A percentile compares a stretch with the other conserved stretches of the same genome.
Evolutionary conservation across 441 rosid species (phyloP).

Genomic region (Pelargonium exstipulatum): DNA sequence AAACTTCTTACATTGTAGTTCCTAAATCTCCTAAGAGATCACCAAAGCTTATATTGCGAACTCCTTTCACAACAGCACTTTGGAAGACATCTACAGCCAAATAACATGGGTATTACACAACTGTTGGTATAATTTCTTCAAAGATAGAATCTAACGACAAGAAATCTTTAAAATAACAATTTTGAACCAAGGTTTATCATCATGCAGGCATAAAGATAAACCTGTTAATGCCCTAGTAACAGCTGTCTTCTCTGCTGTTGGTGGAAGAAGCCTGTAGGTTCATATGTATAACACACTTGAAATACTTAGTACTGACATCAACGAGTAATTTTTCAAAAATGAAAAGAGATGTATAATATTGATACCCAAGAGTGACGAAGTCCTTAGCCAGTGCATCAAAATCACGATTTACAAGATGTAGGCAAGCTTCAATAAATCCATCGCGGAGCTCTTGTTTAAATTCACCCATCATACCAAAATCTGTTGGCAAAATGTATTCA

Average conservation of each 20-base stretch:
- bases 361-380: conserved; percentile 90
- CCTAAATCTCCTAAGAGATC: conserved; percentile 89
- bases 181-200: conserved; percentile 4
- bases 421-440: conserved; percentile 93
- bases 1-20: conserved; percentile 61
- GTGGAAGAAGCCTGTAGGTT: conserved; percentile 75
- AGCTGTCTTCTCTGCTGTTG: conserved; percentile 71
- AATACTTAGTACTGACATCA: neutral
- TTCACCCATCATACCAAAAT: conserved; percentile 99
- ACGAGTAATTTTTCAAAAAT: neutral
- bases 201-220: conserved; percentile 24
- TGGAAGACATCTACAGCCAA: conserved; percentile 58
- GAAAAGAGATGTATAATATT: conserved; percentile 13
- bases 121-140: conserved; percentile 8
- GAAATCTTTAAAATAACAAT: conserved; percentile 13
- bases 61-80: conserved; percentile 77
- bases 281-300: conserved; percentile 6
- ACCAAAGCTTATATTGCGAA: conserved; percentile 83
- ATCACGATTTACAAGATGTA: conserved; percentile 95
- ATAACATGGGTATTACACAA: conserved; percentile 16
- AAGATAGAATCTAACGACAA: conserved; percentile 9
- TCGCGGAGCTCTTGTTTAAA: conserved; percentile 85
- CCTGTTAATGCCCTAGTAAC: conserved; percentile 90
- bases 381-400: conserved; percentile 80
- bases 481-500: conserved; percentile 41